Conservation (phyloP, 306 rosid species). For the Ammopiptanthus mongolicus region DNA sequence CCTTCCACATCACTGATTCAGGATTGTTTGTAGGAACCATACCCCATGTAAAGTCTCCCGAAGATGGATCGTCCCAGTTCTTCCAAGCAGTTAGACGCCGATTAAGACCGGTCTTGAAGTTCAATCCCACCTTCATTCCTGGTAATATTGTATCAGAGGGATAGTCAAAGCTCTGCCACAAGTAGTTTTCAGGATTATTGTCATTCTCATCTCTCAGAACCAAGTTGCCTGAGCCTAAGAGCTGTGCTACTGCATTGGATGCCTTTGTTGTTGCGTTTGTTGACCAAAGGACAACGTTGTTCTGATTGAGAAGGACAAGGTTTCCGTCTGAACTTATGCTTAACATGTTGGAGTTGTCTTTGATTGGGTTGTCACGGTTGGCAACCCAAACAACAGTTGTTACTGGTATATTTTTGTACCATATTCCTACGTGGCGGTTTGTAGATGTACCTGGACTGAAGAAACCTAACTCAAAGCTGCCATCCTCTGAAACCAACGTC, state of each 20-base stretch:
- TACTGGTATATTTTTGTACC: constrained; percentile 26
- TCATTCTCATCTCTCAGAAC: constrained; percentile 24
- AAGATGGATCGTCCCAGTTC: constrained; percentile 35
- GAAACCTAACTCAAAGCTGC: constrained; percentile 14
- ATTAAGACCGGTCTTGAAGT: constrained; percentile 20
- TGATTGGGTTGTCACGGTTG: not conserved
- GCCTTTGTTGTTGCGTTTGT: constrained; percentile 16
- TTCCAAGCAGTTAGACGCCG: constrained; percentile 42
- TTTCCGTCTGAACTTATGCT: constrained; percentile 19
- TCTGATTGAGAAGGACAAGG: constrained; percentile 17
- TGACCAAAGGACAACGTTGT: constrained; percentile 28
- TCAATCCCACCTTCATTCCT: constrained; percentile 42
- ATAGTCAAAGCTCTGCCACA: constrained; percentile 42
- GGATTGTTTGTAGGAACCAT: constrained; percentile 17
- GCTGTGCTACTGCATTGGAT: constrained; percentile 20
- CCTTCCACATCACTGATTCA: constrained; percentile 26
- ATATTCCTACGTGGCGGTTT: constrained; percentile 33
- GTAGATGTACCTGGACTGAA: not conserved
- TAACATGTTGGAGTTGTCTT: constrained; percentile 17
- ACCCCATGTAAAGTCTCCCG: constrained; percentile 26
- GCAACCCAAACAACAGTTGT: constrained; percentile 9
- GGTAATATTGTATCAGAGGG: constrained; percentile 27
- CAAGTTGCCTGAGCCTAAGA: constrained; percentile 40
- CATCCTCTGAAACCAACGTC: constrained; percentile 5
- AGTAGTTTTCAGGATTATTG: not conserved